These are phyloP conservation scores for Cardamine occulta DNA, from an alignment of 345 rosid species.

Conservation along the genomic window DNA sequence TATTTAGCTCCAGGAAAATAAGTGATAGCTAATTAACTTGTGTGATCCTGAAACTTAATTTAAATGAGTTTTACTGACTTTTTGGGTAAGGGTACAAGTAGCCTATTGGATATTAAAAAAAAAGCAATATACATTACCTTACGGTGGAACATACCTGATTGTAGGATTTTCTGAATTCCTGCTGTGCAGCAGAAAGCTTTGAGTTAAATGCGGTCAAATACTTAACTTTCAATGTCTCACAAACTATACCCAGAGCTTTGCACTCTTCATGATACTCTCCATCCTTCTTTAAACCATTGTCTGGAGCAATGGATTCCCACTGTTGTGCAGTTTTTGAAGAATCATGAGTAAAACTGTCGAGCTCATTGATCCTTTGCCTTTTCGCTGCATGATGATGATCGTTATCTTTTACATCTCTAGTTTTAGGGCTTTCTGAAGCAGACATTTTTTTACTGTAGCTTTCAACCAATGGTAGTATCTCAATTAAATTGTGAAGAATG, in stretches of 20 bases:
- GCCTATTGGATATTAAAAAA: background rate
- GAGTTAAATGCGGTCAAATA: conserved; percentile 70
- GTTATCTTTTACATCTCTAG: conserved; percentile 42
- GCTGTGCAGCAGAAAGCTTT: conserved; percentile 69
- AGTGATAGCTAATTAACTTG: conserved; percentile 6
- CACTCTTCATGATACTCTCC: conserved; percentile 45
- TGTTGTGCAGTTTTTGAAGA: conserved; percentile 36
- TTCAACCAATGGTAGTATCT: conserved; percentile 60
- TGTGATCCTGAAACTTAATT: conserved; percentile 8
- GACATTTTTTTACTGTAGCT: conserved; percentile 42
- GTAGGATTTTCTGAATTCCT: conserved; percentile 70
- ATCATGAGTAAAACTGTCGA: conserved; percentile 38
- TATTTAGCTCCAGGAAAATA: conserved; percentile 28
- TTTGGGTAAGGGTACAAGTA: background rate
- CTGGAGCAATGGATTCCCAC: conserved; percentile 28
- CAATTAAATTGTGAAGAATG: conserved; percentile 84
- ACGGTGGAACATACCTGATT: conserved; percentile 58
- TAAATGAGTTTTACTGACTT: background rate
- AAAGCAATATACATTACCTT: background rate
- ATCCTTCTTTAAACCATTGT: conserved; percentile 43
- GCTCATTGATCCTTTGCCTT: conserved; percentile 51
- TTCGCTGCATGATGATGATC: conserved; percentile 52
- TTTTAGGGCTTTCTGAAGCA: conserved; percentile 46
- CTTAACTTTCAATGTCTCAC: conserved; percentile 71
- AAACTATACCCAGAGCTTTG: conserved; percentile 50